Conservation (phyloP, 108 stramenopile genomes). For the Ochromonas danica region DNA sequence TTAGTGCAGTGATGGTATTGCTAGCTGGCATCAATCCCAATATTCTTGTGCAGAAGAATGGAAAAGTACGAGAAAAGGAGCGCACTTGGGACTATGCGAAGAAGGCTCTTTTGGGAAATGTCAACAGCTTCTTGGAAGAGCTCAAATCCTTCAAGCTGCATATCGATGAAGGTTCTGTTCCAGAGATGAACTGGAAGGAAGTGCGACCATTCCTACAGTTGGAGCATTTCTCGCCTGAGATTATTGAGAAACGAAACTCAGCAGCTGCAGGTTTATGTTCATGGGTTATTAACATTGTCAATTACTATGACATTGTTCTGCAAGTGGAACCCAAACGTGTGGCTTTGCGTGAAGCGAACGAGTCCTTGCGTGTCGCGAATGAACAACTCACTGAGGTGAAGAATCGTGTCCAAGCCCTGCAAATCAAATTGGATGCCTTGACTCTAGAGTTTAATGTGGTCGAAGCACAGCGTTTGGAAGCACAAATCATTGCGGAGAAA, state of each 20-base stretch:
- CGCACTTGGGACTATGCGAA: constrained; percentile 51
- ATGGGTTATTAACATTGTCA: constrained; percentile 65
- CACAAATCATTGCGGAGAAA: constrained; percentile 49
- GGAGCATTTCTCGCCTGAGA: constrained; percentile 51
- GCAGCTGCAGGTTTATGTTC: constrained; percentile 62
- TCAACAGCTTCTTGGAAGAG: constrained; percentile 54
- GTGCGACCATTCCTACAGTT: constrained; percentile 51
- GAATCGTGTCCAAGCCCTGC: constrained; percentile 39
- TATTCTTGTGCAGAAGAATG: constrained; percentile 45
- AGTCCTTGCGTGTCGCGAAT: constrained; percentile 48
- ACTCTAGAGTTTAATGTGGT: constrained; percentile 63
- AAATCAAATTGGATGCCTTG: constrained; percentile 58
- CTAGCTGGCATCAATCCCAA: constrained; percentile 35
- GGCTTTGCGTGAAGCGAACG: constrained; percentile 51
- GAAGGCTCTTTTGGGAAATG: constrained; percentile 58
- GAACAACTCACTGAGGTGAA: constrained; percentile 42
- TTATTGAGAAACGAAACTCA: constrained; percentile 47
- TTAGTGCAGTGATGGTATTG: constrained; percentile 45
- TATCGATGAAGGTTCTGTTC: constrained; percentile 56
- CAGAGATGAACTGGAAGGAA: constrained; percentile 50
- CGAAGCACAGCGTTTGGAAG: constrained; percentile 51
- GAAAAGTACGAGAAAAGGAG: constrained; percentile 54
- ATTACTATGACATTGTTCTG: constrained; percentile 58
- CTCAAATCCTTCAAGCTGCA: constrained; percentile 48
- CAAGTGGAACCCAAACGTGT: constrained; percentile 53